phyloP scores from a whole-genome alignment of 768 basidiomycete species.

The Stropharia rugosoannulata region DNA sequence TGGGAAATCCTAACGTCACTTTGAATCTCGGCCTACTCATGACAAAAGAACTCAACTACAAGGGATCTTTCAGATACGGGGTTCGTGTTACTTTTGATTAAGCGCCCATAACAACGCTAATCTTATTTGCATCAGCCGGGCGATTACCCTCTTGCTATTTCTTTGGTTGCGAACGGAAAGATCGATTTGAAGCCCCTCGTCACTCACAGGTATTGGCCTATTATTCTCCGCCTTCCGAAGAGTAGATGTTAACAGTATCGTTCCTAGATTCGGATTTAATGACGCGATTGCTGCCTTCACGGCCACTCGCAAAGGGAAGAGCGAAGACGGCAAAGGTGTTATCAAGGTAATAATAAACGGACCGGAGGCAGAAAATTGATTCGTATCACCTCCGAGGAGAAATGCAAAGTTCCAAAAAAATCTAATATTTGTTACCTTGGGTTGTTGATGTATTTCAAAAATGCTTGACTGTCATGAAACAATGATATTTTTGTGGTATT shows the following conservation, averaged over 20 bases:
- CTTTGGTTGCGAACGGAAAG: slow-evolving; percentile 77
- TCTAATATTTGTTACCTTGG: no score
- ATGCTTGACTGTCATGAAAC: no score
- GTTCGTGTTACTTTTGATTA: slow-evolving; percentile 33
- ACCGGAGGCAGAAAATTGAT: slow-evolving; percentile 38
- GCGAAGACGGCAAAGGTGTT: slow-evolving; percentile 81
- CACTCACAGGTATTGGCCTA: slow-evolving; percentile 67
- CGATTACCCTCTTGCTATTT: slow-evolving; percentile 83
- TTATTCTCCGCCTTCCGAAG: neutral
- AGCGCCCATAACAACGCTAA: neutral
- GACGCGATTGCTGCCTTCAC: slow-evolving; percentile 81
- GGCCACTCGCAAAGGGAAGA: slow-evolving; percentile 76
- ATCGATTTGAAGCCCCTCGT: slow-evolving; percentile 87
- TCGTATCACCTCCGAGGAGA: neutral
- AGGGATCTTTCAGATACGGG: slow-evolving; percentile 92
- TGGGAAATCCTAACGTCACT: slow-evolving; percentile 75
- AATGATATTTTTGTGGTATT: no score
- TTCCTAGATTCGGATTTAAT: slow-evolving; percentile 67
- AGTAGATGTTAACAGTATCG: slow-evolving; percentile 1
- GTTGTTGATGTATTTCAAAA: no score
- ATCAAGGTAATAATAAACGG: slow-evolving; percentile 92
- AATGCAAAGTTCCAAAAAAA: neutral
- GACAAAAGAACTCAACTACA: slow-evolving; percentile 77
- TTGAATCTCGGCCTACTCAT: slow-evolving; percentile 71
- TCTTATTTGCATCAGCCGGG: slow-evolving; percentile 55